Evolutionary conservation across 441 rosid species (phyloP), one percentile per base, ranked within the genome.

Genomic region (Melastoma candidum): DNA sequence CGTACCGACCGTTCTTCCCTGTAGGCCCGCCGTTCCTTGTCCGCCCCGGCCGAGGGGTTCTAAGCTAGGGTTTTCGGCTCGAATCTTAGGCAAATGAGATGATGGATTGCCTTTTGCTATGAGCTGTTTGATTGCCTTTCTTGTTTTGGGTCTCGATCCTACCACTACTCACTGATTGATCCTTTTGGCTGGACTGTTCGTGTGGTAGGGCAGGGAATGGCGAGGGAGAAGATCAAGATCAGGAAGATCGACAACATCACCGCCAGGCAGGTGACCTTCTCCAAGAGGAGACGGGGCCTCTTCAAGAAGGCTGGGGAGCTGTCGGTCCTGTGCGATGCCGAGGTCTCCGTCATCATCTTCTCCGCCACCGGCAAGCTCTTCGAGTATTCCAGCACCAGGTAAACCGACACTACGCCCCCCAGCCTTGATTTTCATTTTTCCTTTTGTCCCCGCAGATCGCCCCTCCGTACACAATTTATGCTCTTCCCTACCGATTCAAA

Each of bases 161-260:
- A 26, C 14, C 43, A 3, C 7, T 11, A 7, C 3, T 36, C 24
- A 17, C 44, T 32, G 17, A 13, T 11, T 1, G 10, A 22, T 22
- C 4, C 14, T 9, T 29, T 10, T 44, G 44, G 11, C 5, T 32
- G 49, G 25, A 13, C 13, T 14, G 12, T 11, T n/a, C n/a, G 27
- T 2, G 6, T n/a, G 56, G 10, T 14, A 14, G 17, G 4, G 7
- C 9, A 2, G 41, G 50, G 25, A 47, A 89, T 89, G 97, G 97
- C 86, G 48, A 74, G 97, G 60, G 90, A 85, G 66, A 89, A 89
- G 79, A 85, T 85, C 66, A 85, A 81, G 88, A 85, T 89, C 71
- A 88, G 63, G 86, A 83, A 83, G 80, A 89, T 89, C 53, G 95
- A 85, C 65, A 80, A 78, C 69, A 63, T 78, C 53, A 83, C 82